Percentiles rank a stretch among this genome's conserved stretches.
These are phyloP conservation scores for Neurospora tetraspora DNA, from an alignment of 495 filamentous ascomycete species.

Conservation along the genomic window DNA sequence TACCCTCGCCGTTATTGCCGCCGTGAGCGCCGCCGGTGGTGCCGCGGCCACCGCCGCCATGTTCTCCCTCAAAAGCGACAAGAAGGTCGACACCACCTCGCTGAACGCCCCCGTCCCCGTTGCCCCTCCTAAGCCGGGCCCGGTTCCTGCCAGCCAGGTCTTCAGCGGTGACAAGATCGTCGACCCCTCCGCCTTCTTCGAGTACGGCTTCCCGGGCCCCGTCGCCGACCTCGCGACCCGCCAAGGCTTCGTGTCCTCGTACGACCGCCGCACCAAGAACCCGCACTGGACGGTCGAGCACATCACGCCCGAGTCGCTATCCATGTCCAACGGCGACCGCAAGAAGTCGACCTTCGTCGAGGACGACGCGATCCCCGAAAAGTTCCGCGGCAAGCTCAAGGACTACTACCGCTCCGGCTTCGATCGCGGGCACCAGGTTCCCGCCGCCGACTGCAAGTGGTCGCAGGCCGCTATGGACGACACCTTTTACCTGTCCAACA, in stretches of 20 bases:
- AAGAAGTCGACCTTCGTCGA: slow-evolving; percentile 76
- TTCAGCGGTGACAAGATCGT: slow-evolving; percentile 43
- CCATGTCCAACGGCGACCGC: slow-evolving; percentile 66
- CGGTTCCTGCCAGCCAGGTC: slow-evolving; percentile 36
- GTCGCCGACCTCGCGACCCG: slow-evolving; percentile 70
- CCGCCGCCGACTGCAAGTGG: slow-evolving; percentile 95
- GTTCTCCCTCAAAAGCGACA: slow-evolving; percentile 50
- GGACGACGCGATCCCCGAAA: slow-evolving; percentile 65
- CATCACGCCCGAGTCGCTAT: slow-evolving; percentile 83
- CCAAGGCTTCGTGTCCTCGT: slow-evolving; percentile 68
- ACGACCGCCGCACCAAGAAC: slow-evolving; percentile 85
- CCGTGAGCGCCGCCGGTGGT: slow-evolving; percentile 78
- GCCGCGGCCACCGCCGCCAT: slow-evolving; percentile 69
- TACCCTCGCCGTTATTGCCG: slow-evolving; percentile 80
- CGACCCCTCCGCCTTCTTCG: slow-evolving; percentile 80
- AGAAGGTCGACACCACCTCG: slow-evolving; percentile 28
- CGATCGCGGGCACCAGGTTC: slow-evolving; percentile 96
- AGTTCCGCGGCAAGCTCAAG: slow-evolving; percentile 79
- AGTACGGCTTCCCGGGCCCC: slow-evolving; percentile 96
- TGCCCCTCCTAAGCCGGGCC: slow-evolving; percentile 22
- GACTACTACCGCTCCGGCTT: slow-evolving; percentile 95
- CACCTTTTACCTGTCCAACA: slow-evolving; percentile 86
- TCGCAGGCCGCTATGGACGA: slow-evolving; percentile 86
- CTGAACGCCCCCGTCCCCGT: slow-evolving; percentile 25
- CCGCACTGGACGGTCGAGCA: slow-evolving; percentile 95